A percentile compares a stretch with the other conserved stretches of the same genome.
phyloP scores from a whole-genome alignment of 176 grass and related monocot species.

The Musa schizocarpa region DNA sequence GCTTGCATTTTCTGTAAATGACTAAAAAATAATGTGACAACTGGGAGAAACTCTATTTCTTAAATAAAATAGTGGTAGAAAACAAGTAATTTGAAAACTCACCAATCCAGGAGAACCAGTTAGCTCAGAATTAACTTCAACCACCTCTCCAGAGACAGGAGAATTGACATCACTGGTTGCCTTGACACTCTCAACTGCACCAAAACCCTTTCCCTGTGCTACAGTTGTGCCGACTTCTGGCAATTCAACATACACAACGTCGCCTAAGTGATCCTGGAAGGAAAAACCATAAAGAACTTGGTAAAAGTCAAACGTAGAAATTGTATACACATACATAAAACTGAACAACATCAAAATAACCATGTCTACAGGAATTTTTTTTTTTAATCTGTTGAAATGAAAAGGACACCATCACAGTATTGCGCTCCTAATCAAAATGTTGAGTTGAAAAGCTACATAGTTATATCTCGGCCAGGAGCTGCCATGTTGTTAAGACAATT shows the following conservation, averaged over 20 bases:
- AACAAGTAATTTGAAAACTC: neutral
- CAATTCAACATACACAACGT: conserved; percentile 84
- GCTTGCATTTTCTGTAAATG: neutral
- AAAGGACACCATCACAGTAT: too few species aligned
- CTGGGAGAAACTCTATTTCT: neutral
- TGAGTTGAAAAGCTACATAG: too few species aligned
- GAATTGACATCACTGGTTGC: conserved; percentile 81
- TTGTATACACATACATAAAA: too few species aligned
- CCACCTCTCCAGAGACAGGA: conserved; percentile 59
- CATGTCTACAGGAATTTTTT: too few species aligned
- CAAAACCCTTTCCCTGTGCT: conserved; percentile 57
- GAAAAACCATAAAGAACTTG: too few species aligned
- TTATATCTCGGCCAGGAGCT: neutral
- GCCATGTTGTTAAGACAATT: neutral
- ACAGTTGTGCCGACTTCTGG: conserved; percentile 60
- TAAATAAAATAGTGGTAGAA: neutral
- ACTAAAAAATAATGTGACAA: neutral
- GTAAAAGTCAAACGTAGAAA: too few species aligned
- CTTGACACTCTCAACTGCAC: conserved; percentile 90
- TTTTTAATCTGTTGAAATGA: too few species aligned
- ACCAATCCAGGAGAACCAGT: conserved; percentile 50
- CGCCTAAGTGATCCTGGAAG: conserved; percentile 69
- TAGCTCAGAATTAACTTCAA: conserved; percentile 56
- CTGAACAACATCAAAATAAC: too few species aligned
- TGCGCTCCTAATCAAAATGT: too few species aligned